These are phyloP conservation scores for Pseudogymnoascus sp. DNA, from an alignment of 2,329 filamentous ascomycete species.

Conservation along the genomic window DNA sequence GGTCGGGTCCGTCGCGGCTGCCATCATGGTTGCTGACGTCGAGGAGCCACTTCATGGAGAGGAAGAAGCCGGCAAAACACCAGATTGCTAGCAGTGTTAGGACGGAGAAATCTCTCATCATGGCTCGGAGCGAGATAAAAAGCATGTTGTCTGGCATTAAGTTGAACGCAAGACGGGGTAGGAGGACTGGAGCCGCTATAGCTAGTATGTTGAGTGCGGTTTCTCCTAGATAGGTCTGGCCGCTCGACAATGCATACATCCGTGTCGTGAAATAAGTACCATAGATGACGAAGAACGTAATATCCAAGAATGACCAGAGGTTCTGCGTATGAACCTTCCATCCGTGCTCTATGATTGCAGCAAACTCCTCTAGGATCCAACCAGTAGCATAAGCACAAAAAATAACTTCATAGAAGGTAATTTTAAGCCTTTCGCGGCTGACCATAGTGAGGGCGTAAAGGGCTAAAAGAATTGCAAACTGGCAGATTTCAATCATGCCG, in stretches of 20 bases:
- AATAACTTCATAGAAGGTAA: constrained; percentile 54
- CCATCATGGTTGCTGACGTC: neutral
- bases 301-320: constrained; percentile 80
- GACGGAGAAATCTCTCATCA: constrained; percentile 81
- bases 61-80: constrained; percentile 77
- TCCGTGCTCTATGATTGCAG: constrained; percentile 69
- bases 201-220: constrained; percentile 75
- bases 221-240: constrained; percentile 45
- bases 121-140: constrained; percentile 72
- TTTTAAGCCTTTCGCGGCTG: constrained; percentile 51
- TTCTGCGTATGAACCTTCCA: constrained; percentile 84
- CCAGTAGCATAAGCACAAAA: constrained; percentile 72
- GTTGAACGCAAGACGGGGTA: constrained; percentile 77
- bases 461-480: constrained; percentile 63
- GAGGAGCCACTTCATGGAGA: constrained; percentile 69
- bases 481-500: constrained; percentile 66
- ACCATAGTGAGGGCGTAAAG: constrained; percentile 71
- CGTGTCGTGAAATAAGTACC: constrained; percentile 62
- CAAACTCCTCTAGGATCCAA: constrained; percentile 73
- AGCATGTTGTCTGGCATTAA: constrained; percentile 78
- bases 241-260: constrained; percentile 54
- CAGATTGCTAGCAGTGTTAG: constrained; percentile 69
- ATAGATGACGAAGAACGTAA: constrained; percentile 70
- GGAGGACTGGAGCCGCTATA: constrained; percentile 68
- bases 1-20: constrained; percentile 54